Conservation (phyloP, 2,329 filamentous ascomycete species). For the Aureobasidium sp. region DNA sequence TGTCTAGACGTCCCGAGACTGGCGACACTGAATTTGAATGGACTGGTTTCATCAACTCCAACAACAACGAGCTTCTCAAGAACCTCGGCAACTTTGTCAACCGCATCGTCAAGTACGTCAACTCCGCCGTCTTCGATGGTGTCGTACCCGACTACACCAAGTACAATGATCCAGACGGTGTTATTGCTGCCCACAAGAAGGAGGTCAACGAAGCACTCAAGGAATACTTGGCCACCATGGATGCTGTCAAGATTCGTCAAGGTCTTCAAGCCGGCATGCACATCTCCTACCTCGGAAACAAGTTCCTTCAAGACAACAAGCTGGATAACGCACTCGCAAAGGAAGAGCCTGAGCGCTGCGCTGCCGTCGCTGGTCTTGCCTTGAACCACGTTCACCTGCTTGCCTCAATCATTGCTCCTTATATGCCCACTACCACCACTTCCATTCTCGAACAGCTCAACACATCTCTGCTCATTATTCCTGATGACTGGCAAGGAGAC, state of each 20-base stretch:
- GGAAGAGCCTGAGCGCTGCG: conserved; percentile 52
- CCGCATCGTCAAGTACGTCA: conserved; percentile 59
- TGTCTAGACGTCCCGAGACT: conserved; percentile 77
- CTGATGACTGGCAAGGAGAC: conserved; percentile 54
- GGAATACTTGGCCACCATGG: conserved; percentile 61
- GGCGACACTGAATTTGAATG: conserved; percentile 87
- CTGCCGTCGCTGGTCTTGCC: conserved; percentile 65
- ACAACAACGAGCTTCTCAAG: conserved; percentile 83
- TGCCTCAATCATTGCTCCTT: conserved; percentile 71
- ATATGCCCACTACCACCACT: conserved; percentile 72
- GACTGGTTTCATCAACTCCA: conserved; percentile 72
- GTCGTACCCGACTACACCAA: conserved; percentile 56
- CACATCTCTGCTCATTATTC: conserved; percentile 35
- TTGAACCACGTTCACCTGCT: conserved; percentile 79
- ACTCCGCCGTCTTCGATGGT: conserved; percentile 63
- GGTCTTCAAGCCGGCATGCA: conserved; percentile 60
- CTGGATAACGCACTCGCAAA: conserved; percentile 57
- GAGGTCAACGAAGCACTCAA: conserved; percentile 61
- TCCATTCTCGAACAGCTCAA: conserved; percentile 71
- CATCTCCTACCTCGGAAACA: conserved; percentile 57
- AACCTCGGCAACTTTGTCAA: conserved; percentile 58
- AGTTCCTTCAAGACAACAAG: conserved; percentile 52
- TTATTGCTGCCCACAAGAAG: conserved; percentile 40
- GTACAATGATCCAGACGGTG: conserved; percentile 21
- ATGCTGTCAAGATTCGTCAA: conserved; percentile 63